A percentile compares a stretch with the other conserved stretches of the same genome.
These are phyloP conservation scores for Fusarium buxicola DNA, from an alignment of 2,329 filamentous ascomycete genomes.

Conservation along the genomic window DNA sequence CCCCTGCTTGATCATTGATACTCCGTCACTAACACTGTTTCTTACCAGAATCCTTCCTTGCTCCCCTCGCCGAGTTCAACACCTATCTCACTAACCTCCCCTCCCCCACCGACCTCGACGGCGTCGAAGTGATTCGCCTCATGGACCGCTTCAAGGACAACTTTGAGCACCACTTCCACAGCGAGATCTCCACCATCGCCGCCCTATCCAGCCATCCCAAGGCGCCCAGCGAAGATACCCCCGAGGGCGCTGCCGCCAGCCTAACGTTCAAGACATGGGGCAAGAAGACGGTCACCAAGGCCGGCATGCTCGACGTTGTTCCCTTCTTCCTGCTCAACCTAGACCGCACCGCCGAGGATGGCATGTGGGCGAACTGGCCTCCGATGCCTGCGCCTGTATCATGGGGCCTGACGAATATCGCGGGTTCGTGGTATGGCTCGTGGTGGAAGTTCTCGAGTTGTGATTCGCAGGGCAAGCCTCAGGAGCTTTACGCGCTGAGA, in stretches of 20 bases:
- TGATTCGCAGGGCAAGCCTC: constrained; percentile 63
- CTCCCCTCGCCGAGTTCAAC: constrained; percentile 63
- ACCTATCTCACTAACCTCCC: constrained; percentile 61
- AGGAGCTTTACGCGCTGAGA: constrained; percentile 63
- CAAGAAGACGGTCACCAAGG: constrained; percentile 72
- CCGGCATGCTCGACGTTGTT: constrained; percentile 68
- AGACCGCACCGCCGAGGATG: constrained; percentile 68
- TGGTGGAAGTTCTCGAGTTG: constrained; percentile 77
- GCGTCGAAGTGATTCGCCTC: constrained; percentile 58
- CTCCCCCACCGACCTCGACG: constrained; percentile 57
- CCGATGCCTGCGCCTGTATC: constrained; percentile 70
- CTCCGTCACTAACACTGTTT: background rate
- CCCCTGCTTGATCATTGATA: background rate
- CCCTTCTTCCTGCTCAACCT: constrained; percentile 74
- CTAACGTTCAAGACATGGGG: constrained; percentile 70
- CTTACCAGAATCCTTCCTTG: constrained; percentile 59
- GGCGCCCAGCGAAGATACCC: constrained; percentile 60
- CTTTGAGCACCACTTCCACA: constrained; percentile 68
- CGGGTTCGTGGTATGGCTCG: constrained; percentile 64
- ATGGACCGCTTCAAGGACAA: constrained; percentile 62
- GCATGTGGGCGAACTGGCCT: constrained; percentile 71
- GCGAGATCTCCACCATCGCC: constrained; percentile 65
- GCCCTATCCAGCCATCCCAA: constrained; percentile 61
- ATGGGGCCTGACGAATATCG: constrained; percentile 70
- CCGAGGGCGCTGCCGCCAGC: constrained; percentile 58